phyloP scores from a whole-genome alignment of 495 filamentous ascomycete species.

The Endocarpon pusillum region DNA sequence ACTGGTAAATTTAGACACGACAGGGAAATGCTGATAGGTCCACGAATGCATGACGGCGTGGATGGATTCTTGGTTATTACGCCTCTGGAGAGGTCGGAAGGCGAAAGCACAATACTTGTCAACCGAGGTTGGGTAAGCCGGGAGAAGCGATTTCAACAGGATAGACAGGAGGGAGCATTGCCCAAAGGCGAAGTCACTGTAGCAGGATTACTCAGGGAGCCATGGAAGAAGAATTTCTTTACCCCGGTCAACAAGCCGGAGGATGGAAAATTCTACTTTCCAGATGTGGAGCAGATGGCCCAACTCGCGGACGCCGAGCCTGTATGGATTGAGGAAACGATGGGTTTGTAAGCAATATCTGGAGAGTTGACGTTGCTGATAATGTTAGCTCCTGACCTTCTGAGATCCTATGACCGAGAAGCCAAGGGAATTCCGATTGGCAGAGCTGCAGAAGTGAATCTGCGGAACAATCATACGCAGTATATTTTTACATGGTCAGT shows the following conservation, averaged over 20 bases:
- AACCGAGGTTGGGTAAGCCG: conserved; percentile 82
- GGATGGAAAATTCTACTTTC: conserved; percentile 78
- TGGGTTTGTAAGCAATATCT: no score
- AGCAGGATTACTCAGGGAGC: conserved; percentile 70
- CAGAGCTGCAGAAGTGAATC: conserved; percentile 75
- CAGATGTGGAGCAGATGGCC: conserved; percentile 91
- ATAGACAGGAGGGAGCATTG: conserved; percentile 37
- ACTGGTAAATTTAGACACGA: conserved; percentile 65
- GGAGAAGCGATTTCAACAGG: conserved; percentile 43
- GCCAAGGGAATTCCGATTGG: conserved; percentile 82
- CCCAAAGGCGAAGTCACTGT: conserved; percentile 52
- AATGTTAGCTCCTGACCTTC: conserved; percentile 53
- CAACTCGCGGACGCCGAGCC: conserved; percentile 62
- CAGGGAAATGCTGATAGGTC: conserved; percentile 88
- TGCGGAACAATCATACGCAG: conserved; percentile 91
- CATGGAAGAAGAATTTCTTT: conserved; percentile 95
- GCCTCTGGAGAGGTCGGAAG: conserved; percentile 56
- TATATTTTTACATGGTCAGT: conserved; percentile 97
- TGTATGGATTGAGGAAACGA: conserved; percentile 93
- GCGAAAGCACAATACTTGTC: conserved; percentile 56
- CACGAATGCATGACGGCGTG: conserved; percentile 72
- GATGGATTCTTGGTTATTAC: conserved; percentile 85
- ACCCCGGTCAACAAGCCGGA: conserved; percentile 80
- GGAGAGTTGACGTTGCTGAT: neutral
- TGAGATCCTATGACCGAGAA: conserved; percentile 51